Percentiles rank a stretch among this genome's conserved stretches.
Evolutionary conservation across 2,329 filamentous ascomycete genomes (phyloP).

Genomic region (Orbilia blumenaviensis): DNA sequence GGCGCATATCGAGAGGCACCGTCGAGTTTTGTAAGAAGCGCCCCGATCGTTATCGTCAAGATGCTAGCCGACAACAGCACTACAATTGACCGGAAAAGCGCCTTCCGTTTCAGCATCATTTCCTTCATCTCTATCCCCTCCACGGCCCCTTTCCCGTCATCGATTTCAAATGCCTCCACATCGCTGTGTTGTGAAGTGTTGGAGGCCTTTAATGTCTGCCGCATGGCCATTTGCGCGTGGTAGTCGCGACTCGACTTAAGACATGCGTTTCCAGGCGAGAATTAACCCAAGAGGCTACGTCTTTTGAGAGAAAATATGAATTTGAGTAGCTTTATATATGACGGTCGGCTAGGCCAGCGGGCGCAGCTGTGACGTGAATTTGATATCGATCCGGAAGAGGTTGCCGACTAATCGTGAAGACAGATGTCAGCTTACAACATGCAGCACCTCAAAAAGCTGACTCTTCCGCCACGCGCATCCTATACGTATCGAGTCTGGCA

Average conservation of each 20-base stretch:
- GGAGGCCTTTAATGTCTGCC: conserved; percentile 7
- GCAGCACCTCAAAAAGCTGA: not conserved
- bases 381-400: not conserved
- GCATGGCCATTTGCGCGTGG: not conserved
- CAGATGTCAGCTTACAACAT: conserved; percentile 5
- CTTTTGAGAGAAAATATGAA: not conserved
- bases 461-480: not conserved
- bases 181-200: conserved; percentile 24
- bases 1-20: conserved; percentile 2
- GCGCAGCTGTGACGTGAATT: not conserved
- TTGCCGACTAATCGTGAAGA: not conserved
- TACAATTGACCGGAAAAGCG: conserved; percentile 27
- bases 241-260: not conserved
- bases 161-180: conserved; percentile 7
- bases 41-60: conserved; percentile 33
- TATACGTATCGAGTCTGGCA: not conserved
- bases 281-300: not conserved
- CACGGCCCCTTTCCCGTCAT: not conserved
- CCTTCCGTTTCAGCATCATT: conserved; percentile 23
- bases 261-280: not conserved
- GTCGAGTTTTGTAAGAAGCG: conserved; percentile 37
- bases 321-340: not conserved
- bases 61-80: conserved; percentile 21
- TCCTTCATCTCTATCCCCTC: not conserved
- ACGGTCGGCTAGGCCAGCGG: not conserved